These are phyloP conservation scores for Cicer pinnatifidum DNA, from an alignment of 306 rosid genomes.

Conservation along the genomic window DNA sequence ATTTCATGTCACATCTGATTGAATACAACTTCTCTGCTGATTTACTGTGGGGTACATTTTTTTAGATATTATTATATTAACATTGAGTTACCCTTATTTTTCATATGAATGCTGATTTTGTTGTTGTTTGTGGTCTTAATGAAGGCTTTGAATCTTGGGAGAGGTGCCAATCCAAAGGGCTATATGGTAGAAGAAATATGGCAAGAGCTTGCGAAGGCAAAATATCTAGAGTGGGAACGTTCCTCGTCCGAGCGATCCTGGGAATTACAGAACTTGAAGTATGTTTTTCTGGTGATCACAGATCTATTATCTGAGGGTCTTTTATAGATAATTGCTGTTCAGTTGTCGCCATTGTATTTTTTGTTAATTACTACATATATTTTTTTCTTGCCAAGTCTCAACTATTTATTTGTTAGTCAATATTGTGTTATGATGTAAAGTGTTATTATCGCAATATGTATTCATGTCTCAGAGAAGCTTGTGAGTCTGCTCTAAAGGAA, in stretches of 20 bases:
- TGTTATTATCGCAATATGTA: conserved; percentile 27
- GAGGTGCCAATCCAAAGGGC: conserved; percentile 79
- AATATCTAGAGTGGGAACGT: conserved; percentile 83
- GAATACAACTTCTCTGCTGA: conserved; percentile 17
- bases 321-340: conserved; percentile 27
- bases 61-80: conserved; percentile 6
- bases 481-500: conserved; percentile 55
- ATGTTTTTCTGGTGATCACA: conserved; percentile 57
- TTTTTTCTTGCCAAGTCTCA: not conserved
- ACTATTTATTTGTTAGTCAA: conserved; percentile 16
- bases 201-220: conserved; percentile 90
- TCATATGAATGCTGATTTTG: not conserved
- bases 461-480: conserved; percentile 52
- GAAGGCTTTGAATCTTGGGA: conserved; percentile 96
- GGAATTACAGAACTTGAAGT: conserved; percentile 75
- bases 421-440: not conserved
- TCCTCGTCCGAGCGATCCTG: conserved; percentile 67
- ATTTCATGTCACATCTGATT: not conserved
- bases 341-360: conserved; percentile 16
- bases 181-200: conserved; percentile 91
- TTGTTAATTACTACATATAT: not conserved
- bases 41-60: not conserved
- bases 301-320: conserved; percentile 45
- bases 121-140: conserved; percentile 30
- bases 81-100: not conserved